Evolutionary conservation across 2,329 filamentous ascomycete species (phyloP).

Genomic region (Cercospora nicotianae): DNA sequence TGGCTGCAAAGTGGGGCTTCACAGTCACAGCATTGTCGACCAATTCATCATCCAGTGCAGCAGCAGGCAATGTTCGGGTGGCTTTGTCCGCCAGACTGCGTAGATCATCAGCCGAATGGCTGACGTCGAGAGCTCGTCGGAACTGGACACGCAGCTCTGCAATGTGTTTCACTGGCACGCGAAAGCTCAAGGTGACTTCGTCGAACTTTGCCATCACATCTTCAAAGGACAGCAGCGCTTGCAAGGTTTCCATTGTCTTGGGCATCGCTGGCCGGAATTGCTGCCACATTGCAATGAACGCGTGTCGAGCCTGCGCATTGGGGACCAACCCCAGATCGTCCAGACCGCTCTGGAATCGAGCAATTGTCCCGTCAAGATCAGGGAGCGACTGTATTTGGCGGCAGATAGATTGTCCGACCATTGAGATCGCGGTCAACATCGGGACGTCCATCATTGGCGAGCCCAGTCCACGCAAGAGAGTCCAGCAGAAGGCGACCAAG

Average conservation of each 20-base stretch:
- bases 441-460: constrained; percentile 21
- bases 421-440: constrained; percentile 17
- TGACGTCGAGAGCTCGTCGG: constrained; percentile 27
- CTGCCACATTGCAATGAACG: constrained; percentile 53
- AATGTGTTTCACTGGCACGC: constrained; percentile 29
- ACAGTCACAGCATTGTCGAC: constrained; percentile 8
- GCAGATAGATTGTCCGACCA: constrained; percentile 20
- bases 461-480: constrained; percentile 15
- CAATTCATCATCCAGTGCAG: constrained; percentile 7
- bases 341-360: constrained; percentile 8
- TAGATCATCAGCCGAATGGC: constrained; percentile 20
- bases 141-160: constrained; percentile 32
- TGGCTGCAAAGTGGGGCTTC: constrained; percentile 47
- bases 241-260: constrained; percentile 40
- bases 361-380: background rate
- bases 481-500: constrained; percentile 20
- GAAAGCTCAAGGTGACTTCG: constrained; percentile 26
- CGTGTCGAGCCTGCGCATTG: constrained; percentile 20
- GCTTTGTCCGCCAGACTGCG: constrained; percentile 25
- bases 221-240: constrained; percentile 46
- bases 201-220: constrained; percentile 50
- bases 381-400: background rate
- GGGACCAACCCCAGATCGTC: constrained; percentile 13
- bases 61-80: constrained; percentile 18
- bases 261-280: constrained; percentile 63